Percentiles rank a stretch among this genome's conserved stretches.
These are phyloP conservation scores for Trametes meyenii DNA, from an alignment of 768 basidiomycete genomes.

Conservation along the genomic window DNA sequence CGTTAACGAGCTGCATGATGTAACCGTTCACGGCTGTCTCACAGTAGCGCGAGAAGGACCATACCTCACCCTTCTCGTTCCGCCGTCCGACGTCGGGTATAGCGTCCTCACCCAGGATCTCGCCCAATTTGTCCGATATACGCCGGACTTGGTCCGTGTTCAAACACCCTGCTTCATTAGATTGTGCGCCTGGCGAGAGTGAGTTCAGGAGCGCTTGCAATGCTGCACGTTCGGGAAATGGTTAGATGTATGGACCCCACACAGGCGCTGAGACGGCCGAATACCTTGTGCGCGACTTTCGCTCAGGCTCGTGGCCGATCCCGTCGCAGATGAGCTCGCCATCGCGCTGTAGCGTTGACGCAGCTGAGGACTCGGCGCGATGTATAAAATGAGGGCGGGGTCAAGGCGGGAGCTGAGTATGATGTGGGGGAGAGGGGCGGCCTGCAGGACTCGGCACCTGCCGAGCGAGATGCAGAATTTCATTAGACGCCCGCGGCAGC, in stretches of 20 bases:
- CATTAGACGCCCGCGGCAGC: conserved; percentile 22
- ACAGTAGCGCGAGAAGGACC: conserved; percentile 33
- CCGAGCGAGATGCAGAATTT: conserved; percentile 27
- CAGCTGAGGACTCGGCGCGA: too few species aligned
- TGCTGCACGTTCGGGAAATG: conserved; percentile 29
- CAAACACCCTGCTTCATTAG: conserved; percentile 31
- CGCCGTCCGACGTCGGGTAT: conserved; percentile 34
- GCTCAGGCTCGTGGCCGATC: conserved; percentile 31
- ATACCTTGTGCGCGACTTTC: conserved; percentile 41
- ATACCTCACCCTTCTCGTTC: conserved; percentile 68
- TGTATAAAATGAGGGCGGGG: background rate
- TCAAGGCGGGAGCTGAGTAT: background rate
- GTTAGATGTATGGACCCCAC: conserved; percentile 10
- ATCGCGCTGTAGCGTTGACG: background rate
- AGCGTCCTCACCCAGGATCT: conserved; percentile 55
- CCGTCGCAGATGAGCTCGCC: conserved; percentile 12
- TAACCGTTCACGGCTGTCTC: conserved; percentile 17
- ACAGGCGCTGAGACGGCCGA: background rate
- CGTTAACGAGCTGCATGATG: conserved; percentile 59
- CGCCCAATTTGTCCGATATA: conserved; percentile 61
- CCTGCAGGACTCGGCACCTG: conserved; percentile 19
- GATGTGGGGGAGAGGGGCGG: conserved; percentile 4
- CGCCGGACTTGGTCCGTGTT: conserved; percentile 52
- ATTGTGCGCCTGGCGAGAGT: conserved; percentile 33
- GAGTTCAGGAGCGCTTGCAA: conserved; percentile 44